These are phyloP conservation scores for Pinus taeda DNA, from an alignment of 75 land plant species.

Conservation along the genomic window DNA sequence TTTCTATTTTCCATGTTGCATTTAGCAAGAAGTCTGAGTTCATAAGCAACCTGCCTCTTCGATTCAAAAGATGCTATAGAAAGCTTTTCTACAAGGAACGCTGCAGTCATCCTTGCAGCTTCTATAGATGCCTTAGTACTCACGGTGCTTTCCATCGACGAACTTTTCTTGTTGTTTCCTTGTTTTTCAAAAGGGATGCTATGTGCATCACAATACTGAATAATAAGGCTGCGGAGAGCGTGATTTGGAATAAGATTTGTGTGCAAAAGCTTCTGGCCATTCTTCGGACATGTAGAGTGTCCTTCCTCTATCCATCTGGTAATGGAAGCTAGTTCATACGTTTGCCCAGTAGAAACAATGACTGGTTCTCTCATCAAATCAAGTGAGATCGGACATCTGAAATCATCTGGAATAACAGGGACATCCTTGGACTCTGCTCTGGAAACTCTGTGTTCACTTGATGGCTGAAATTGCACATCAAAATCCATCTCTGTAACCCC, in stretches of 20 bases:
- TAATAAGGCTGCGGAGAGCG: slow-evolving; percentile 26
- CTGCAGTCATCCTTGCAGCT: no score
- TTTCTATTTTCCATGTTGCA: slow-evolving; percentile 60
- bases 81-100: no score
- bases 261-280: slow-evolving; percentile 55
- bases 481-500: background rate
- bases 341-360: slow-evolving; percentile 74
- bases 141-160: slow-evolving; percentile 36
- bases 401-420: slow-evolving; percentile 55
- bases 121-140: slow-evolving; percentile 21
- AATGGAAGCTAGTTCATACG: slow-evolving; percentile 68
- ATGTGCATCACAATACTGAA: slow-evolving; percentile 57
- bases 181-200: slow-evolving; percentile 20
- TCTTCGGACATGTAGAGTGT: slow-evolving; percentile 71
- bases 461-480: background rate
- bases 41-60: slow-evolving; percentile 33
- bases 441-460: background rate
- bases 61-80: no score
- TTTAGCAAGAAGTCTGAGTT: slow-evolving; percentile 73
- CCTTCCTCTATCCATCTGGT: slow-evolving; percentile 65
- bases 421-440: background rate
- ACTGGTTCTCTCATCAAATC: slow-evolving; percentile 88
- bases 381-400: slow-evolving; percentile 64
- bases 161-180: slow-evolving; percentile 17
- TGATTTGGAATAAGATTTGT: slow-evolving; percentile 58